Percentiles rank a stretch among this genome's conserved stretches.
Conservation (phyloP, 176 grass and related monocot species). For the Juncus effusus region DNA sequence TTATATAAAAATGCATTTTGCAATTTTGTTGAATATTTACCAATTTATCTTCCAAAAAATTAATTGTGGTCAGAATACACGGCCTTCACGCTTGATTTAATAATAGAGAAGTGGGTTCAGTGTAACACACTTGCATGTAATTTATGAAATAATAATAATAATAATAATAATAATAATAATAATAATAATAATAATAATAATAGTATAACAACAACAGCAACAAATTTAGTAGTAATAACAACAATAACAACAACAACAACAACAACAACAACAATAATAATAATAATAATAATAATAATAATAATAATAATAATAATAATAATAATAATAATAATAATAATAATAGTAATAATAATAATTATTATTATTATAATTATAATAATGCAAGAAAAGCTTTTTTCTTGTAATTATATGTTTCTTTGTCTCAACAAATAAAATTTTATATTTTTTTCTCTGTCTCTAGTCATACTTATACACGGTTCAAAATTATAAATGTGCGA, state of each 20-base stretch:
- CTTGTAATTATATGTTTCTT: neutral
- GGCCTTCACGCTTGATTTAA: slow-evolving; percentile 8
- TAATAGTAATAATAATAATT: no score
- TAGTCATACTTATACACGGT: no score
- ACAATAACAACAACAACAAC: no score
- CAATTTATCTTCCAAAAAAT: slow-evolving; percentile 3
- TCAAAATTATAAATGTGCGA: no score
- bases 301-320: no score
- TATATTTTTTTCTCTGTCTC: no score
- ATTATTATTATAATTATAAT: no score
- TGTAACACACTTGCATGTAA: slow-evolving; percentile 13
- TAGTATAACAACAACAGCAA: neutral
- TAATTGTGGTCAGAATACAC: slow-evolving; percentile 16
- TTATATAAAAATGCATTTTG: slow-evolving; percentile 5
- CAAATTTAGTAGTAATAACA: neutral
- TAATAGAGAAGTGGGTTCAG: slow-evolving; percentile 9
- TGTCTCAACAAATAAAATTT: no score
- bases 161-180: neutral
- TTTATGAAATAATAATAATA: neutral
- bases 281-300: no score
- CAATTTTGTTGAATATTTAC: slow-evolving; percentile 1
- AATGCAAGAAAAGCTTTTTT: neutral
- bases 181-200: neutral
- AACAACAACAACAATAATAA: no score
- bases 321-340: no score